These are phyloP conservation scores for Didymella segeticola DNA, from an alignment of 2,329 filamentous ascomycete species.

Conservation along the genomic window DNA sequence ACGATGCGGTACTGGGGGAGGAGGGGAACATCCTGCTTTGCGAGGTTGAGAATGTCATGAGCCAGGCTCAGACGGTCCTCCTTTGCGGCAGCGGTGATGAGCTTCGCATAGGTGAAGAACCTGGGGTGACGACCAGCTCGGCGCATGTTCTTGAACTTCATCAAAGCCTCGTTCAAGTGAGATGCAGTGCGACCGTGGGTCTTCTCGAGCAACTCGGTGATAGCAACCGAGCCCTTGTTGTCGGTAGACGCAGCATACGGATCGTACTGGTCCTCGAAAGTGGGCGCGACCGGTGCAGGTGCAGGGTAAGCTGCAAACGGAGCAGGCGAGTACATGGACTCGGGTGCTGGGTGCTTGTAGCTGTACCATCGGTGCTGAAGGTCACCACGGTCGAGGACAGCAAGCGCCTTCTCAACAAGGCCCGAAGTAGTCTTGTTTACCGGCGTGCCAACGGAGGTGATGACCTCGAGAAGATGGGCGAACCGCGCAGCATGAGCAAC, in stretches of 20 bases:
- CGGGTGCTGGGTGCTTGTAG: constrained; percentile 58
- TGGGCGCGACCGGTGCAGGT: constrained; percentile 59
- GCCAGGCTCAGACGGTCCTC: constrained; percentile 82
- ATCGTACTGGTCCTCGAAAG: constrained; percentile 83
- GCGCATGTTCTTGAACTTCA: constrained; percentile 90
- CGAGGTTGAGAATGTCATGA: constrained; percentile 87
- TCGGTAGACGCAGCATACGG: constrained; percentile 91
- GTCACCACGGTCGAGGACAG: constrained; percentile 59
- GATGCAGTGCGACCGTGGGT: constrained; percentile 74
- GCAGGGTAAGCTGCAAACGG: constrained; percentile 58
- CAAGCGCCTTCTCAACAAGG: constrained; percentile 65
- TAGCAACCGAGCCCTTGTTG: constrained; percentile 89
- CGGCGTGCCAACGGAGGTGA: constrained; percentile 59
- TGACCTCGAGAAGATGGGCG: constrained; percentile 66
- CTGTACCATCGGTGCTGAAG: constrained; percentile 64
- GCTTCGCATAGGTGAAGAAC: constrained; percentile 96
- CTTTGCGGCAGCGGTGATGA: constrained; percentile 88
- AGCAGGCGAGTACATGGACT: constrained; percentile 56
- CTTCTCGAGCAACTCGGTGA: constrained; percentile 88
- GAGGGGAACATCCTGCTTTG: constrained; percentile 85
- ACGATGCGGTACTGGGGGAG: constrained; percentile 84
- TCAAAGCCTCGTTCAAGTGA: constrained; percentile 79
- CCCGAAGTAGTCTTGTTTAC: constrained; percentile 63
- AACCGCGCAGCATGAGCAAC: constrained; percentile 66
- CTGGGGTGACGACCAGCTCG: constrained; percentile 88